phyloP scores from a whole-genome alignment of 495 filamentous ascomycete species.

The Sphaerosporella brunnea region DNA sequence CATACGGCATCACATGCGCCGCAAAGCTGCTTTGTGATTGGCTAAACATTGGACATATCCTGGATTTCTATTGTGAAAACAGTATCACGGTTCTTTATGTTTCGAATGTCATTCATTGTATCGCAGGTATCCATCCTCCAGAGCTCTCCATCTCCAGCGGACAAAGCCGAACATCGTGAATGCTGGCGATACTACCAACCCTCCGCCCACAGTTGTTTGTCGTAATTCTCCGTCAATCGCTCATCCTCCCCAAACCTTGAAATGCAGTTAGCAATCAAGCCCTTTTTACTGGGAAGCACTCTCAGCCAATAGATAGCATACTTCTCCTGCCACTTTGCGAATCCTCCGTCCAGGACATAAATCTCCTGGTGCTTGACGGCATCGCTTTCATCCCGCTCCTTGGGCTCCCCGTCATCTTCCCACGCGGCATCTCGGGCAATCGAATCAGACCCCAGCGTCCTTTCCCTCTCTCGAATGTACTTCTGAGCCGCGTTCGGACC shows the following conservation, averaged over 20 bases:
- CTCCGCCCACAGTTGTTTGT: constrained; percentile 69
- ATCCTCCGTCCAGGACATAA: constrained; percentile 54
- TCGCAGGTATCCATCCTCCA: too few relatives aligned
- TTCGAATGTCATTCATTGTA: too few relatives aligned
- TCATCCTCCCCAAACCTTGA: constrained; percentile 49
- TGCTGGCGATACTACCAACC: constrained; percentile 30
- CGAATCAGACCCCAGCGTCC: constrained; percentile 19
- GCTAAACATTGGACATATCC: too few relatives aligned
- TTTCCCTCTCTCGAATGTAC: constrained; percentile 49
- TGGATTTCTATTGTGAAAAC: too few relatives aligned
- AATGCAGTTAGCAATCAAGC: background rate
- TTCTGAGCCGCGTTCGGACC: constrained; percentile 51
- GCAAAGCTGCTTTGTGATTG: too few relatives aligned
- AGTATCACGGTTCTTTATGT: too few relatives aligned
- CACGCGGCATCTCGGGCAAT: background rate
- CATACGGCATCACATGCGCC: too few relatives aligned
- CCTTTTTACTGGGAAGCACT: too few relatives aligned
- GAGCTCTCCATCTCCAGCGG: too few relatives aligned
- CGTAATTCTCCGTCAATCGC: constrained; percentile 67
- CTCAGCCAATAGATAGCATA: constrained; percentile 29
- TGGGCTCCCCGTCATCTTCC: constrained; percentile 14
- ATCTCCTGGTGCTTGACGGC: constrained; percentile 45
- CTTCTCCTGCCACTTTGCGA: constrained; percentile 70
- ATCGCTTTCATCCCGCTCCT: constrained; percentile 24
- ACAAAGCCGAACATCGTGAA: too few relatives aligned